phyloP scores from a whole-genome alignment of 495 filamentous ascomycete genomes.

The Durotheca rogersii region DNA sequence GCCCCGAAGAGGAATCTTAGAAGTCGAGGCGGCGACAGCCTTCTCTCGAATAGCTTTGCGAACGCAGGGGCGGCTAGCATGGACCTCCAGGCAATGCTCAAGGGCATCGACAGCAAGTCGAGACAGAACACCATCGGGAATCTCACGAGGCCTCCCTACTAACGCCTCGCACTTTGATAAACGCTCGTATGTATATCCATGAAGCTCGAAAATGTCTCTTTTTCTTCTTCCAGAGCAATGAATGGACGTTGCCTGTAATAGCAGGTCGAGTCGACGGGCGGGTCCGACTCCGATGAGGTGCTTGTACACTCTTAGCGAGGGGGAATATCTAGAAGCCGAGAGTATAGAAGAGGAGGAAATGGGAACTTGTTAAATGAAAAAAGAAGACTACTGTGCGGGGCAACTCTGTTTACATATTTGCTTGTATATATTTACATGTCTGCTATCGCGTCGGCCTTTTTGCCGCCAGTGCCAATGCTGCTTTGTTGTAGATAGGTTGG shows the following conservation, averaged over 20 bases:
- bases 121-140: slow-evolving; percentile 43
- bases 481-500: slow-evolving; percentile 7
- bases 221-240: background rate
- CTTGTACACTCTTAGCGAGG: slow-evolving; percentile 19
- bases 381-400: slow-evolving; percentile 12
- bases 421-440: slow-evolving; percentile 30
- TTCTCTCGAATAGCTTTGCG: slow-evolving; percentile 35
- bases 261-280: slow-evolving; percentile 3
- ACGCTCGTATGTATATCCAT: slow-evolving; percentile 19
- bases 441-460: slow-evolving; percentile 12
- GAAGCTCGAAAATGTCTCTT: no score
- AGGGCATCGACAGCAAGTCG: slow-evolving; percentile 48
- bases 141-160: slow-evolving; percentile 49
- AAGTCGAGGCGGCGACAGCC: slow-evolving; percentile 42
- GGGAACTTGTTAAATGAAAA: slow-evolving; percentile 10
- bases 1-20: slow-evolving; percentile 39
- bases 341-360: slow-evolving; percentile 22
- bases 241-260: slow-evolving; percentile 6
- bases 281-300: background rate
- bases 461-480: slow-evolving; percentile 6
- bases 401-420: slow-evolving; percentile 27
- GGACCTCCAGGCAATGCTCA: slow-evolving; percentile 49
- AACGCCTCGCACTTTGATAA: slow-evolving; percentile 16
- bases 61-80: slow-evolving; percentile 37
- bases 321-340: slow-evolving; percentile 9